Base-by-base conservation (phyloP, 805 yeast genomes). In the Yarrowia osloensis region DNA sequence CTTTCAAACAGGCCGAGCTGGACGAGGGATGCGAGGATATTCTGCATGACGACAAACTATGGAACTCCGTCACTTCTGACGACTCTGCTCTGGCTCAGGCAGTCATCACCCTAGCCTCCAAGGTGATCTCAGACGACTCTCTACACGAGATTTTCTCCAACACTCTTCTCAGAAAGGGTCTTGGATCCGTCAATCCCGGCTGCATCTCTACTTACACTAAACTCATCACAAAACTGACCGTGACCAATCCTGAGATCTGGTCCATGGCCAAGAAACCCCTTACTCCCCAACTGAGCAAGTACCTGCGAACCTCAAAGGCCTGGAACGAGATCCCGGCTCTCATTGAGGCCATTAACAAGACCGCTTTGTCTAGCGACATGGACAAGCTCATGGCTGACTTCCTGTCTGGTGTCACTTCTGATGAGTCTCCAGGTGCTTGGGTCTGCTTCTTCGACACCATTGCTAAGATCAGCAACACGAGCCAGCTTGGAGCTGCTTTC, bases 1-100 rank as follows among this genome's bases (percentile, higher is more conserved):
- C 66, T 17, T 62, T 57, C 57, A 37, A 52, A n/a, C 40, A 47
- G 24, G 44, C 67, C 11, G 68, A 68, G 22, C 22, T 42, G 33
- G 63, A 59, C 26, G 67, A 69, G 22, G 50, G 73, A 1, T 73
- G 77, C 33, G 70, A 69, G n/a, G 74, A 75, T 1, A 74, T 85
- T n/a, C 70, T 85, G 7, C 67, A 71, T 1, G 74, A 78, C 19
- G 84, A 82, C n/a, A 73, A 75, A 28, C 70, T 85, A 19, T 83
- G 86, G 82, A 81, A 81, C 29, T 74, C 81, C 7, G 78, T 76
- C 49, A 73, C 76, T 26, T 70, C 80, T 2, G 74, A 77, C 26
- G 82, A 81, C 71, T 74, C 81, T 24, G 77, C 77, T 55, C 73
- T 85, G 35, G 82, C 81, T 67, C 82, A 80, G 66, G 69, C 83